Evolutionary conservation across 345 rosid genomes (phyloP).

Genomic region (Eucalyptus tenuipes): DNA sequence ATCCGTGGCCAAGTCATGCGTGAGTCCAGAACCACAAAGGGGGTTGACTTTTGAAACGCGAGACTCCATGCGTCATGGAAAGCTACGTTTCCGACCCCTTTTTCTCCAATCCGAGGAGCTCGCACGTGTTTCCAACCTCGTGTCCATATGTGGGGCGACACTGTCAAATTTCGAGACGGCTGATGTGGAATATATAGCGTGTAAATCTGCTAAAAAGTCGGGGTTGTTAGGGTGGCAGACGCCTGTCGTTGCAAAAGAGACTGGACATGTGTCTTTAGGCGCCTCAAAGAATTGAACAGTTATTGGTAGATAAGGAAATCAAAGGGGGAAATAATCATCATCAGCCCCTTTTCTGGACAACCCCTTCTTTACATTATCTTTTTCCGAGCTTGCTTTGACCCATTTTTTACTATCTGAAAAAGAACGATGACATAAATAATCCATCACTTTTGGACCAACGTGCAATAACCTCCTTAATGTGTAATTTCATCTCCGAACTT

Average conservation of each 20-base stretch:
- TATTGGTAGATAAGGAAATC: neutral
- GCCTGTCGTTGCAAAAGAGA: neutral
- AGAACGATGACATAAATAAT: fast-evolving
- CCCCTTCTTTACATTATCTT: neutral
- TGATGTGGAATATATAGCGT: neutral
- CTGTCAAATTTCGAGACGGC: neutral
- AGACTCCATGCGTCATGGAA: neutral
- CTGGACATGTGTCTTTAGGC: neutral
- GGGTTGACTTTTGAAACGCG: neutral
- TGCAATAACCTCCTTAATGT: fast-evolving
- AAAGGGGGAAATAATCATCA: neutral
- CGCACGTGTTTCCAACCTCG: neutral
- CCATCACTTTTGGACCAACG: fast-evolving
- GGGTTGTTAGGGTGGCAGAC: neutral
- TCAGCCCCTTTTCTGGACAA: neutral
- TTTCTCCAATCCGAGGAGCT: neutral
- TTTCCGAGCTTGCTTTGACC: neutral
- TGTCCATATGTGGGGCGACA: neutral
- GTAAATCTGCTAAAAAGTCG: neutral
- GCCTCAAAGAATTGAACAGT: neutral
- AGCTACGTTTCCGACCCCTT: neutral
- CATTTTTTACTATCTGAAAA: fast-evolving
- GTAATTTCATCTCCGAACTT: fast-evolving
- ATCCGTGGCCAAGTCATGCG: too few relatives aligned
- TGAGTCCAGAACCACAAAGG: neutral